Base-by-base conservation (phyloP, 805 yeast species). In the Saccharomycopsis oosterbeekiorum region DNA sequence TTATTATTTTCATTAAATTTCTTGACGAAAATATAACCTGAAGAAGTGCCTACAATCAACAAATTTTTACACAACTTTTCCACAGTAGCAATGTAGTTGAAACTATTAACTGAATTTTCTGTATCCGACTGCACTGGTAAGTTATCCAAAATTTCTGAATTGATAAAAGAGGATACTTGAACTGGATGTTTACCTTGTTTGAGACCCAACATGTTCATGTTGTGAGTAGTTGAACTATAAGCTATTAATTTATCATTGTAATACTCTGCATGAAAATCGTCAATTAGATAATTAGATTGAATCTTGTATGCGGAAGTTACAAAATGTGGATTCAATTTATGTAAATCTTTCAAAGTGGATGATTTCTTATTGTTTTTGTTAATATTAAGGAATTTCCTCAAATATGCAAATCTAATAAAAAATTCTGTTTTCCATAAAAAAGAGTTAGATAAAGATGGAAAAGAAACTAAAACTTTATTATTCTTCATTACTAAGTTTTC, bases 351-450 rank as follows among this genome's bases (percentile, higher is more conserved):
- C 26, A 17, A 12, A 12, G 24, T 8, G 11, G 34, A 41, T 26
- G 39, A 26, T 29, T 55, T 41, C 53, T 56, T 57, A 17, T 56
- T 59, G 19, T 43, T 47, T 29, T 64, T 59, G 26, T 60, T 64
- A 10, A 59, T 53, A 24, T 59, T 59, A 15, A 42, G 12, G 15
- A 64, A 29, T 40, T 58, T 57, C 14, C 58, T 26, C 26, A 64
- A 21, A 21, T 59, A 54, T 26, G 51, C 50, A 34, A 58, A 62
- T 40, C 65, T 34, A 9, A 47, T 40, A 24, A 41, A 15, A 36
- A 41, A 62, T 24, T 64, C 66, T 2, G 59, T 36, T 47, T 56
- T 59, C 66, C 66, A 64, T 12, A 50, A 40, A 15, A 15, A 37
- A 2, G 62, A 58, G 8, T 56, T 37, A 10, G 63, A 62, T 10